A percentile compares a stretch with the other conserved stretches of the same genome.
phyloP scores from a whole-genome alignment of 139 green algal species.

The Dunaliella sp. region DNA sequence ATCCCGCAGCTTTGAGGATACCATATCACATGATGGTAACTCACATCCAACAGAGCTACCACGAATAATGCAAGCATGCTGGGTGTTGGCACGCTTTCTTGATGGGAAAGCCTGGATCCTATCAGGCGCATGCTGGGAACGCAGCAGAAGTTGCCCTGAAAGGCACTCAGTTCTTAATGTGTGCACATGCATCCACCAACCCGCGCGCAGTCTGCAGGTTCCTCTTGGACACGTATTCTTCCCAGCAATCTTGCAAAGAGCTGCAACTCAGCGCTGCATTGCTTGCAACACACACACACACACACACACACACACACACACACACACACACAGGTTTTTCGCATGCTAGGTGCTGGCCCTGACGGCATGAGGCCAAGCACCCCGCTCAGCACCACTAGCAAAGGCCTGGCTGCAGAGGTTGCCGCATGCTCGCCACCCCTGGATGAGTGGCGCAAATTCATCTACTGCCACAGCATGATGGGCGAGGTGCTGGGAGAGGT shows the following conservation, averaged over 20 bases:
- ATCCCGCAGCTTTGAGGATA: too few relatives aligned
- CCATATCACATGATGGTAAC: too few relatives aligned
- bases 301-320: neutral
- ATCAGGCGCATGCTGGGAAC: too few relatives aligned
- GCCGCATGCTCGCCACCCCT: constrained; percentile 57
- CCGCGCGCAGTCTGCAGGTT: too few relatives aligned
- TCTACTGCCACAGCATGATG: constrained; percentile 72
- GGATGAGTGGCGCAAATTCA: constrained; percentile 70
- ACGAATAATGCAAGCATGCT: too few relatives aligned
- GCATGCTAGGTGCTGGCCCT: constrained; percentile 18
- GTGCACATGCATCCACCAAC: too few relatives aligned
- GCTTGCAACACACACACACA: neutral
- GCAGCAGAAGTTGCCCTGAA: too few relatives aligned
- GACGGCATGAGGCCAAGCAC: neutral
- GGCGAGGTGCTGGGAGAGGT: constrained; percentile 66
- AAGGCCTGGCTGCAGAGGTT: constrained; percentile 50
- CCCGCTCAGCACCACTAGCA: neutral
- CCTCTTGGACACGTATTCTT: too few relatives aligned
- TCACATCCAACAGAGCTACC: too few relatives aligned
- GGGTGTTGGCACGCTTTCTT: too few relatives aligned
- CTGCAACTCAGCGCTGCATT: neutral
- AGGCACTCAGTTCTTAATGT: too few relatives aligned
- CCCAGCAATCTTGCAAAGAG: neutral
- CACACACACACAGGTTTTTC: constrained; percentile 49
- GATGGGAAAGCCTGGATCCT: too few relatives aligned